Conservation (phyloP, 371 early-diverging fungal species). For the Apophysomyces variabilis region DNA sequence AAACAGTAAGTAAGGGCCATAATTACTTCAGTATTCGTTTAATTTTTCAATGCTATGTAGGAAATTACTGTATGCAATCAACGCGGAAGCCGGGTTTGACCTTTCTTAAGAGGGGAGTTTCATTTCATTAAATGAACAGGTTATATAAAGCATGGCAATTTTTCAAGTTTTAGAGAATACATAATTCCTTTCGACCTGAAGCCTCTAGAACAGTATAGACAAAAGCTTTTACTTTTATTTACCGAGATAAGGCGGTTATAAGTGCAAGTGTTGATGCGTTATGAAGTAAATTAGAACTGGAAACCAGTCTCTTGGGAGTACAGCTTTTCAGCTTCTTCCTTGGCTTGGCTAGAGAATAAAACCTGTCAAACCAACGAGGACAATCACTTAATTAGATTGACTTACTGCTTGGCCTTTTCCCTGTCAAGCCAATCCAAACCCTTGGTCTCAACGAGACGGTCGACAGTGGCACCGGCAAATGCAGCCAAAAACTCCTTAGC, state of each 20-base stretch:
- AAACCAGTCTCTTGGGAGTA: conserved; percentile 26
- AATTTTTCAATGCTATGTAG: conserved; percentile 29
- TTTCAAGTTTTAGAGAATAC: too few species aligned
- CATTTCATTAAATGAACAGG: too few species aligned
- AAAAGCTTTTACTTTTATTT: neutral
- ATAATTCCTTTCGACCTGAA: too few species aligned
- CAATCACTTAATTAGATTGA: neutral
- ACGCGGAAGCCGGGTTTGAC: conserved; percentile 91
- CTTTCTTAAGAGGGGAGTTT: conserved; percentile 55
- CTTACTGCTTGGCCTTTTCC: conserved; percentile 15
- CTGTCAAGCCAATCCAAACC: conserved; percentile 14
- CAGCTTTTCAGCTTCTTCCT: conserved; percentile 33
- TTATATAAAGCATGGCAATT: too few species aligned
- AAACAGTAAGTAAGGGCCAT: conserved; percentile 41
- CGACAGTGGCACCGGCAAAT: conserved; percentile 39
- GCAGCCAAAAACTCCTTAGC: conserved; percentile 48
- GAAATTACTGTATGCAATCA: conserved; percentile 89
- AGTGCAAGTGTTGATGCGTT: neutral
- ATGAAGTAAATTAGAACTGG: neutral
- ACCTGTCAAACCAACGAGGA: neutral
- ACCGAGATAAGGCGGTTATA: neutral
- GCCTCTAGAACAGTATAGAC: too few species aligned
- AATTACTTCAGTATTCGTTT: too few species aligned
- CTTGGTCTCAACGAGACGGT: conserved; percentile 21
- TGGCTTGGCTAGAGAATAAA: conserved; percentile 21